Evolutionary conservation across 2,329 filamentous ascomycete genomes (phyloP).

Genomic region (Trichoderma oligosporum): DNA sequence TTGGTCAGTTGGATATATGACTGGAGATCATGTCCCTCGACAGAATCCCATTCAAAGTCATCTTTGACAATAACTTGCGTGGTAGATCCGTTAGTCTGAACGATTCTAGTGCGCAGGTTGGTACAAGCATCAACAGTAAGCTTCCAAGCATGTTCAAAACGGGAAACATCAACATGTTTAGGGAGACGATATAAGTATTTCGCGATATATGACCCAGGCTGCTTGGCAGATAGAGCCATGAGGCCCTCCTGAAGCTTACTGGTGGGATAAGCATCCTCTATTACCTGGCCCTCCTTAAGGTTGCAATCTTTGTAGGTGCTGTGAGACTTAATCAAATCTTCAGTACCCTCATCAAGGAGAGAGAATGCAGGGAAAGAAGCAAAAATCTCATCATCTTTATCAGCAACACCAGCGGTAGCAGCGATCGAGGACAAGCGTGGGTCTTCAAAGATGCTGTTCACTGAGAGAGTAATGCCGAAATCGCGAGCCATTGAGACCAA

Average conservation of each 20-base stretch:
- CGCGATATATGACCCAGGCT: slow-evolving; percentile 34
- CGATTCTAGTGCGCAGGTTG: slow-evolving; percentile 24
- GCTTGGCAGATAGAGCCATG: slow-evolving; percentile 30
- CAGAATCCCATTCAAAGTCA: slow-evolving; percentile 9
- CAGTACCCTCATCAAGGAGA: not conserved
- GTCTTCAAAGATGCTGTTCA: slow-evolving; percentile 9
- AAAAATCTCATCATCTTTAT: not conserved
- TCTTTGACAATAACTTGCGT: slow-evolving; percentile 19
- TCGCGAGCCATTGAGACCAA: slow-evolving; percentile 12
- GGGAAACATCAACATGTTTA: slow-evolving; percentile 22
- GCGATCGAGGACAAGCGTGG: not conserved
- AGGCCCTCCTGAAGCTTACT: slow-evolving; percentile 25
- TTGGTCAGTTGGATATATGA: not conserved
- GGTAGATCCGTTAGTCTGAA: slow-evolving; percentile 2
- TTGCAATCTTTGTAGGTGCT: not conserved
- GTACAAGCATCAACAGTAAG: slow-evolving; percentile 17
- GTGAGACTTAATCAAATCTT: not conserved
- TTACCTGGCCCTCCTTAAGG: not conserved
- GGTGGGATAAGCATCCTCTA: slow-evolving; percentile 24
- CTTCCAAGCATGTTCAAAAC: slow-evolving; percentile 23
- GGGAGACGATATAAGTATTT: slow-evolving; percentile 26
- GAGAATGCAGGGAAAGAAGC: not conserved
- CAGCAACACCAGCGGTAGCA: not conserved
- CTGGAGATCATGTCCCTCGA: not conserved
- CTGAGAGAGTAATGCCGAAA: not conserved